A percentile compares a stretch with the other conserved stretches of the same genome.
phyloP scores from a whole-genome alignment of 1,284 basidiomycete genomes.

The Taiwanofungus camphoratus region DNA sequence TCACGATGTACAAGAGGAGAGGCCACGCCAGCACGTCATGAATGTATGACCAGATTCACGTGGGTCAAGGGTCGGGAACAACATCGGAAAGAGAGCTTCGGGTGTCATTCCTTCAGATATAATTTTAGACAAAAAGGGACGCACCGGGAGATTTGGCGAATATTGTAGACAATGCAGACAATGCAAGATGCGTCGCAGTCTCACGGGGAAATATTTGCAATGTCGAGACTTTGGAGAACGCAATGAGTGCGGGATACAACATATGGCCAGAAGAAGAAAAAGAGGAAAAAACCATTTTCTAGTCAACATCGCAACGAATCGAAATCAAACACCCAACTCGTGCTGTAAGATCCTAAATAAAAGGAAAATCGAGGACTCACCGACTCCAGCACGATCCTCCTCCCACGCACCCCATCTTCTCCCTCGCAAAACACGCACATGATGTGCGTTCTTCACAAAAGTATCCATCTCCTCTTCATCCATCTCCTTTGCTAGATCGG shows the following conservation, averaged over 20 bases:
- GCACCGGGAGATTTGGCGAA: slow-evolving; percentile 17
- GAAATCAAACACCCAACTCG: too few relatives aligned
- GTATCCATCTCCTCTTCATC: slow-evolving; percentile 60
- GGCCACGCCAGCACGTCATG: too few relatives aligned
- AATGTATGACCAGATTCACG: too few relatives aligned
- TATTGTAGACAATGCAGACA: slow-evolving; percentile 52
- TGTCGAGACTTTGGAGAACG: slow-evolving; percentile 13
- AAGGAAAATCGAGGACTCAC: slow-evolving; percentile 40
- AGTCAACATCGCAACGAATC: too few relatives aligned
- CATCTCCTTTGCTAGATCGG: slow-evolving; percentile 29
- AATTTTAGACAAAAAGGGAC: not conserved
- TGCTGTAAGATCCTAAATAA: not conserved
- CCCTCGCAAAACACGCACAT: slow-evolving; percentile 74
- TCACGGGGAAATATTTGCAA: slow-evolving; percentile 40
- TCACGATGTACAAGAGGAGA: not conserved
- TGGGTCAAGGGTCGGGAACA: too few relatives aligned
- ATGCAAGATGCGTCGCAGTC: slow-evolving; percentile 57
- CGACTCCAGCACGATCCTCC: slow-evolving; percentile 44
- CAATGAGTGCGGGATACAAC: not conserved
- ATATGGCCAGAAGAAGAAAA: not conserved
- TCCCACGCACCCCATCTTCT: slow-evolving; percentile 59
- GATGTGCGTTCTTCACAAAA: slow-evolving; percentile 91
- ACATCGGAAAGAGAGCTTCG: too few relatives aligned
- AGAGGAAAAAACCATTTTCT: not conserved
- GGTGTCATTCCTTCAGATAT: too few relatives aligned